Conservation (phyloP, 768 basidiomycete species). For the Lactarius sp. region DNA sequence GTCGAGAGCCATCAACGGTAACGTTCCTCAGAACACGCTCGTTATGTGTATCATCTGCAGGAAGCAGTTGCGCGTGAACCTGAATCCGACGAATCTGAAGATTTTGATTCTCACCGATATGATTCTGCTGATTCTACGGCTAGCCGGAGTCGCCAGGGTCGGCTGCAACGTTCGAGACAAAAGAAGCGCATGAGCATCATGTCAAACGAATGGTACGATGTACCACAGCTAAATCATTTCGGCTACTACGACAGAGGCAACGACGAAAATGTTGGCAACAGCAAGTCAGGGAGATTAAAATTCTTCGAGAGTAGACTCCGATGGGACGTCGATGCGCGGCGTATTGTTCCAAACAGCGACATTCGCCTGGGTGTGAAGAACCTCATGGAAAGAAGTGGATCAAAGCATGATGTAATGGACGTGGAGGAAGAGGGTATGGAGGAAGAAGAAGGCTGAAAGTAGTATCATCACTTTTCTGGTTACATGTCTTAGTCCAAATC, state of each 20-base stretch:
- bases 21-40: slow-evolving; percentile 50
- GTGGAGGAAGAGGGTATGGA: slow-evolving; percentile 23
- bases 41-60: slow-evolving; percentile 46
- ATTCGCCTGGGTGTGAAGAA: slow-evolving; percentile 23
- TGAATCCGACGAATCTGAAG: slow-evolving; percentile 31
- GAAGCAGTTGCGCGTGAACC: slow-evolving; percentile 29
- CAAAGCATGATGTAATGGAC: slow-evolving; percentile 21
- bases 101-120: slow-evolving; percentile 27
- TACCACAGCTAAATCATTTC: slow-evolving; percentile 42
- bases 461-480: neutral
- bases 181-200: slow-evolving; percentile 66
- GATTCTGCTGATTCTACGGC: slow-evolving; percentile 42
- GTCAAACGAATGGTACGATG: slow-evolving; percentile 54
- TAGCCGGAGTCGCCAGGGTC: slow-evolving; percentile 27
- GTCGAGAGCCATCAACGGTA: neutral
- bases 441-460: slow-evolving; percentile 20
- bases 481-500: neutral
- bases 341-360: slow-evolving; percentile 18
- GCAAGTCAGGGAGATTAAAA: slow-evolving; percentile 2
- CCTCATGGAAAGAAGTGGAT: slow-evolving; percentile 24
- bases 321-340: slow-evolving; percentile 25
- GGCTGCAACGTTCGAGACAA: slow-evolving; percentile 30
- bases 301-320: slow-evolving; percentile 24
- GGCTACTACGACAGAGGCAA: slow-evolving; percentile 39
- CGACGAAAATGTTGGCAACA: slow-evolving; percentile 28